A percentile compares a stretch with the other conserved stretches of the same genome.
These are phyloP conservation scores for Torrubiella hemipterigena DNA, from an alignment of 2,329 filamentous ascomycete genomes.

Conservation along the genomic window DNA sequence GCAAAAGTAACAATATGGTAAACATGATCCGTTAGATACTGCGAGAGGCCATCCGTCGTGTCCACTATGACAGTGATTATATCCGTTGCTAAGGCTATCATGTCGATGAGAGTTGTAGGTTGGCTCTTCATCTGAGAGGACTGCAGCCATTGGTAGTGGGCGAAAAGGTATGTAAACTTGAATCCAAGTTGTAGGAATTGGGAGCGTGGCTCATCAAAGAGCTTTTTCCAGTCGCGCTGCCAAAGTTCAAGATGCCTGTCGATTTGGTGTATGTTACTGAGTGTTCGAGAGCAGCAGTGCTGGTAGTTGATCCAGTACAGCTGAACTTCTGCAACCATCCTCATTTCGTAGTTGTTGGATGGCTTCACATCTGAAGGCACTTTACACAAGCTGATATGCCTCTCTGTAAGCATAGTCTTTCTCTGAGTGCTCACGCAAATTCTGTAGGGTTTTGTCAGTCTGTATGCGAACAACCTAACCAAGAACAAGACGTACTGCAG, in stretches of 20 bases:
- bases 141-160: slow-evolving; percentile 12
- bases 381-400: slow-evolving; percentile 11
- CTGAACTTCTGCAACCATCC: slow-evolving; percentile 16
- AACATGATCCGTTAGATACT: slow-evolving; percentile 17
- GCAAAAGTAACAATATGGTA: slow-evolving; percentile 17
- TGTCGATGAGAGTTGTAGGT: slow-evolving; percentile 9
- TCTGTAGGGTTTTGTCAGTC: too few species aligned
- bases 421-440: slow-evolving; percentile 15
- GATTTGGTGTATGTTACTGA: slow-evolving; percentile 5
- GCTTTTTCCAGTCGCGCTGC: slow-evolving; percentile 10
- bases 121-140: slow-evolving; percentile 8
- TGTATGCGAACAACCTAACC: rapidly evolving
- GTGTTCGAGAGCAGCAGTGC: slow-evolving; percentile 6
- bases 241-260: slow-evolving; percentile 10
- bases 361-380: slow-evolving; percentile 5
- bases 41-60: slow-evolving; percentile 14
- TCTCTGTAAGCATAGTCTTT: slow-evolving; percentile 9
- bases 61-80: slow-evolving; percentile 17
- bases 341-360: slow-evolving; percentile 12
- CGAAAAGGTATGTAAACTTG: slow-evolving; percentile 14
- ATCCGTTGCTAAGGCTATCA: slow-evolving; percentile 10
- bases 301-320: slow-evolving; percentile 16
- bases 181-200: slow-evolving; percentile 18
- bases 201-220: slow-evolving; percentile 15
- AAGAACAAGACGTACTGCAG: slow-evolving; percentile 11